Evolutionary conservation across 2,329 filamentous ascomycete species (phyloP), one percentile per base, ranked within the genome.

Genomic region (Escovopsis sp.): DNA sequence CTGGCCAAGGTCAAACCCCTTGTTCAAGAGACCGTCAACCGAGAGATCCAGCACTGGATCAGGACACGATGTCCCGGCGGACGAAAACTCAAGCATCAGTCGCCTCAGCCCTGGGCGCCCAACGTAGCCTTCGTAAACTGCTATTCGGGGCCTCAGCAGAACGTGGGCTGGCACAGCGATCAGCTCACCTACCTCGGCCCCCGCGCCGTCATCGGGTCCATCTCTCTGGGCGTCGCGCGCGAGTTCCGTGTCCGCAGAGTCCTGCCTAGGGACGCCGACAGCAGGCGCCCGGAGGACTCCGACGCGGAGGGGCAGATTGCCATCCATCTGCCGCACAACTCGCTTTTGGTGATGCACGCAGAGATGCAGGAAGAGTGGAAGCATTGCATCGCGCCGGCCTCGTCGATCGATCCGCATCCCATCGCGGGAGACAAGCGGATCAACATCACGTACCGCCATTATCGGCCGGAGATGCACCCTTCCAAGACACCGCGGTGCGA

Each of bases 301-400:
- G 81, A 91, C 48, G 70, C 72, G 0, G 76, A 84, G 53, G 89
- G 88, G 4, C 88, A 94, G 56, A 89, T 96, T 44, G 79, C 86
- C 1, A 91, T 96, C 35, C 86, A 95, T 51, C 75, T 96, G 0
- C 89, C 89, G 0, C 91, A 96, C 60, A 96, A 96, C 58, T 93
- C 85, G 1, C 71, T 96, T 0, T 70, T 98, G 0, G 70, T 96
- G 9, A 96, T 98, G 91, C 88, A 96, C 54, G 88, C 89, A 1
- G 86, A 94, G 56, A 96, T 94, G 85, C 89, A 96, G 56, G 89
- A 96, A 56, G 81, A 84, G 55, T 96, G 87, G 87, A 96, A 95
- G 59, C 91, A 98, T 59, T 74, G 76, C 49, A 83, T 98, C 35
- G 70, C 78, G 0, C 83, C 87, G 0, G 79, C 83, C 0, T 68